phyloP scores from a whole-genome alignment of 441 rosid genomes.

The Eruca vesicaria region DNA sequence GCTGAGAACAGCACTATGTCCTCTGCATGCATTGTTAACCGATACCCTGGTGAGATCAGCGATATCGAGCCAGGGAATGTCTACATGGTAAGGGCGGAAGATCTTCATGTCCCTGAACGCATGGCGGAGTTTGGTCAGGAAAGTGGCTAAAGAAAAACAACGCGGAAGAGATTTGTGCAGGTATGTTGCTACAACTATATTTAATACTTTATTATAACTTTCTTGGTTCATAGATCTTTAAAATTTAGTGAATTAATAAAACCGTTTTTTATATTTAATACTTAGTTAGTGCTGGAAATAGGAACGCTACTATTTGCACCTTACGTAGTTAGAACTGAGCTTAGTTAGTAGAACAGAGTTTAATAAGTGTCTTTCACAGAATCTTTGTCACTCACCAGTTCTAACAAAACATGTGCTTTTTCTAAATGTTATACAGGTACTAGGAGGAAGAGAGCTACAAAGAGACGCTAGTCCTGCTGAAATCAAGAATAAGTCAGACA shows the following conservation, averaged over 20 bases:
- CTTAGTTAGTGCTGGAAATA: not conserved
- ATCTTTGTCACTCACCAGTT: not conserved
- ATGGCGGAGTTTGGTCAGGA: not conserved
- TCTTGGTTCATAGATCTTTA: not conserved
- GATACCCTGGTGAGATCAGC: not conserved
- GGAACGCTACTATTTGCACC: not conserved
- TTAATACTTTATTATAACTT: not conserved
- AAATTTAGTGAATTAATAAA: not conserved
- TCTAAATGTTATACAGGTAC: constrained; percentile 17
- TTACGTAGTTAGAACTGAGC: not conserved
- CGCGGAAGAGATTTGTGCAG: not conserved
- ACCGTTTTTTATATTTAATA: not conserved
- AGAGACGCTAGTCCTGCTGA: not conserved
- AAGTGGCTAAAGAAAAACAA: not conserved
- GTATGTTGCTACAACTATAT: not conserved
- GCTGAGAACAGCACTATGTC: not conserved
- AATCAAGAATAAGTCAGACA: not conserved
- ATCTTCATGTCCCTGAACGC: not conserved
- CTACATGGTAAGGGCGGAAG: not conserved
- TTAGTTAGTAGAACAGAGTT: not conserved
- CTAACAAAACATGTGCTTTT: constrained; percentile 17
- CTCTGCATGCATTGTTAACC: not conserved
- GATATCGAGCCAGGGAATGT: not conserved
- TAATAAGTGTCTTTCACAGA: not conserved
- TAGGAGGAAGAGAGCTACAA: not conserved